A percentile compares a stretch with the other conserved stretches of the same genome.
Conservation (phyloP, 495 filamentous ascomycete genomes). For the Penicilliopsis zonata region DNA sequence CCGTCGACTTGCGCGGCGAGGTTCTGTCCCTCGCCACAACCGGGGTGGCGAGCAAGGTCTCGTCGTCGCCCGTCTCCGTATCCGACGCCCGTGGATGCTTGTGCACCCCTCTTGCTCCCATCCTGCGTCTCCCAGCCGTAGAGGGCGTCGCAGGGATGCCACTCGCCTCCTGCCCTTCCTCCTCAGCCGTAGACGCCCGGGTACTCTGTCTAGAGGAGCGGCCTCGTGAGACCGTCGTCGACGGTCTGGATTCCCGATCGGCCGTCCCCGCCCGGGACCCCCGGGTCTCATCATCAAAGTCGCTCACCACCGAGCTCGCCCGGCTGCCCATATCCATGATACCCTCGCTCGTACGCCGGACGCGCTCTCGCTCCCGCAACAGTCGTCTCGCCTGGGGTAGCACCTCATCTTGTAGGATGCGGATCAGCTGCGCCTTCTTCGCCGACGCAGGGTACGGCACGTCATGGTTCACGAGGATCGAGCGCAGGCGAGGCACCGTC, state of each 20-base stretch:
- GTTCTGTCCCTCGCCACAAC: conserved; percentile 10
- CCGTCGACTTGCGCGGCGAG: conserved; percentile 29
- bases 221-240: conserved; percentile 28
- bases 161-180: conserved; percentile 19
- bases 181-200: conserved; percentile 23
- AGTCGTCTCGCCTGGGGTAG: conserved; percentile 66
- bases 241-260: conserved; percentile 27
- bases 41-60: conserved; percentile 22
- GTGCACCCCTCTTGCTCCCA: conserved; percentile 23
- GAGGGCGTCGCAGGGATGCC: conserved; percentile 21
- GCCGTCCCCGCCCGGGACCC: too few relatives aligned
- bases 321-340: conserved; percentile 68
- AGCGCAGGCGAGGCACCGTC: conserved; percentile 75
- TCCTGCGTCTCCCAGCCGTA: conserved; percentile 17
- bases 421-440: conserved; percentile 80
- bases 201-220: conserved; percentile 28
- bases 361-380: conserved; percentile 57
- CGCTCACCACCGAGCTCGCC: conserved; percentile 33
- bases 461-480: conserved; percentile 79
- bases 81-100: conserved; percentile 46
- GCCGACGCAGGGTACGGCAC: conserved; percentile 71
- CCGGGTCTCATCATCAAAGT: conserved; percentile 24
- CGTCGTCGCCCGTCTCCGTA: conserved; percentile 32
- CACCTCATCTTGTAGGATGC: conserved; percentile 70
- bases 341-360: conserved; percentile 68